Base-by-base conservation (phyloP, 805 yeast genomes). In the Barnettozyma siamensis region DNA sequence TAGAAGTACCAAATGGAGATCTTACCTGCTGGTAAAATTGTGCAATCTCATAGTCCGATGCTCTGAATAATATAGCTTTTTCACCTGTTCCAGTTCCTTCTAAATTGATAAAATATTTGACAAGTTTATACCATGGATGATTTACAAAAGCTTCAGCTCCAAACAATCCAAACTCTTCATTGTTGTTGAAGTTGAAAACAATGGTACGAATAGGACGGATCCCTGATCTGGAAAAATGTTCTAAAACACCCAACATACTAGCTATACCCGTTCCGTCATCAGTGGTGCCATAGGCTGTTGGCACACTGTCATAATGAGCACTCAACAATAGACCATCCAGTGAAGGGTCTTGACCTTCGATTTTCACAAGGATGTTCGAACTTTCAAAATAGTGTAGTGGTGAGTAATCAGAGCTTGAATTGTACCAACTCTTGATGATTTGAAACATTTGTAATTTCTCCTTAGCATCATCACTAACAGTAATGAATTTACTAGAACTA, bases 181-280 rank as follows among this genome's bases (percentile, higher is more conserved):
- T 76, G 58, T 88, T 84, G 62, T 89, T 89, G 65, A 89, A 85
- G 60, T 89, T 88, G 63, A 89, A 79, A 7, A 88, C 68, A 12
- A 89, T 63, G 4, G 89, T 83, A 44, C 95, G 70, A 34, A 69
- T 59, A 1, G 96, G 95, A 47, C 73, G 81, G 10, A 59, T 45
- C 2, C 60, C 55, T 1, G 62, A 49, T 0, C 45, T 32, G 0
- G 68, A 59, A 49, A 66, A 75, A 51, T 76, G 63, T 31, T 77
- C 70, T 44, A 88, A 63, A 3, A 85, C 65, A 2, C 88, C 94
- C 36, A 88, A 63, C 70, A 88, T 66, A 9, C 93, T 73, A 1
- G 88, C 95, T 45, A 87, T 70, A 8, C 96, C 96, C 66, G 80
- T 79, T 1, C 96, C 96, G 56, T 88, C 96, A 59, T 89, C 97